phyloP scores from a whole-genome alignment of 2,329 filamentous ascomycete genomes.

The Kalaharituber pfeilii region DNA sequence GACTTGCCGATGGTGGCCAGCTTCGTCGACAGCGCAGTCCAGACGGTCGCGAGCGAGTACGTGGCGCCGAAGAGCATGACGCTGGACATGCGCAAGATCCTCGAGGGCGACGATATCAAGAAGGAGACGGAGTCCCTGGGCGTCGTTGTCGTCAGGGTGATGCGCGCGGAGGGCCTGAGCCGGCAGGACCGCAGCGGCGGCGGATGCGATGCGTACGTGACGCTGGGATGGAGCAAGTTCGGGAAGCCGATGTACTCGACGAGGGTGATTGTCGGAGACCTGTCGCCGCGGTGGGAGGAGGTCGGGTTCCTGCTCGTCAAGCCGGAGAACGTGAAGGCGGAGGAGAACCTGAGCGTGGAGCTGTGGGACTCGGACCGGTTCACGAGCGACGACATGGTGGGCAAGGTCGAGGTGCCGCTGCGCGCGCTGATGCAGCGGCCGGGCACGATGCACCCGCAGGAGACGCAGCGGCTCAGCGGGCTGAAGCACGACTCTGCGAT shows the following conservation, averaged over 20 bases:
- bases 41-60: conserved; percentile 71
- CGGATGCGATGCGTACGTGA: conserved; percentile 90
- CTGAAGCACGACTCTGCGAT: conserved; percentile 71
- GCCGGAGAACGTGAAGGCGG: conserved; percentile 74
- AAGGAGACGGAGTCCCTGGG: conserved; percentile 78
- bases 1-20: conserved; percentile 87
- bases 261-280: conserved; percentile 80
- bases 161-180: conserved; percentile 70
- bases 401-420: conserved; percentile 83
- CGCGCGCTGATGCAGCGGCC: conserved; percentile 91
- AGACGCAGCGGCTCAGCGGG: conserved; percentile 57
- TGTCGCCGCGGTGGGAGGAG: conserved; percentile 88
- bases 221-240: conserved; percentile 86
- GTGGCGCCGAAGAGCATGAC: conserved; percentile 86
- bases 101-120: conserved; percentile 78
- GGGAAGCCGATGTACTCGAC: conserved; percentile 97
- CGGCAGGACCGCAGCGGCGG: conserved; percentile 84
- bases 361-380: conserved; percentile 88
- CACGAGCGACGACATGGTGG: conserved; percentile 84
- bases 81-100: conserved; percentile 73
- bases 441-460: conserved; percentile 78
- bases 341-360: conserved; percentile 84
- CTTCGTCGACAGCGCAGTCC: conserved; percentile 92
- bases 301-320: conserved; percentile 71
- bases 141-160: conserved; percentile 81